Evolutionary conservation across 2,329 filamentous ascomycete species (phyloP).

Genomic region (Ambrosiella xylebori): DNA sequence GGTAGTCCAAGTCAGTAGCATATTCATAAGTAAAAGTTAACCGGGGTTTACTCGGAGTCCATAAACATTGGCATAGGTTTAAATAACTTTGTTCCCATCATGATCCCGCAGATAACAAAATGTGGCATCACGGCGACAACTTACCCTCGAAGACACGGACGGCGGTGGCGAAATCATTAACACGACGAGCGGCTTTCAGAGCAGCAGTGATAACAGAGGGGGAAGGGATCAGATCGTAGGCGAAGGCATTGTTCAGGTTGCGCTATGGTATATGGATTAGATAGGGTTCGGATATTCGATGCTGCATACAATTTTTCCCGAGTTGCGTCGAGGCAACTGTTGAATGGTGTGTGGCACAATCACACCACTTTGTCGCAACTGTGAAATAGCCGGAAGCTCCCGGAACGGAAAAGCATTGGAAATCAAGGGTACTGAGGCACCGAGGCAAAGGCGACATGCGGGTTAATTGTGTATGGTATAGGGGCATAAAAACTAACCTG

Average conservation of each 20-base stretch:
- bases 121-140: slow-evolving; percentile 16
- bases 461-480: neutral
- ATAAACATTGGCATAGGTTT: neutral
- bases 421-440: neutral
- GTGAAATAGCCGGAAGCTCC: slow-evolving; percentile 8
- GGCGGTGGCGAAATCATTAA: slow-evolving; percentile 97
- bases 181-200: slow-evolving; percentile 80
- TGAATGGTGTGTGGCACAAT: slow-evolving; percentile 9
- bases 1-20: neutral
- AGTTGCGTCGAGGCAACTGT: too few species aligned
- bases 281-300: too few species aligned
- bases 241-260: slow-evolving; percentile 99
- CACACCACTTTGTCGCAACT: slow-evolving; percentile 14
- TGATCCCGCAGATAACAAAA: neutral
- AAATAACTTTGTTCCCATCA: neutral
- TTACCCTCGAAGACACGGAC: slow-evolving; percentile 97
- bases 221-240: slow-evolving; percentile 97
- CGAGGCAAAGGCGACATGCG: neutral
- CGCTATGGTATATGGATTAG: slow-evolving; percentile 29
- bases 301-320: neutral
- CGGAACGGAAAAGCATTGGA: neutral
- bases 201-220: slow-evolving; percentile 80
- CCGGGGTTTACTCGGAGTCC: slow-evolving; percentile 5
- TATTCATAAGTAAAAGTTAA: neutral
- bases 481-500: slow-evolving; percentile 47